These are phyloP conservation scores for Diospyros kaki DNA, from an alignment of 148 eudicot genomes.

Conservation along the genomic window DNA sequence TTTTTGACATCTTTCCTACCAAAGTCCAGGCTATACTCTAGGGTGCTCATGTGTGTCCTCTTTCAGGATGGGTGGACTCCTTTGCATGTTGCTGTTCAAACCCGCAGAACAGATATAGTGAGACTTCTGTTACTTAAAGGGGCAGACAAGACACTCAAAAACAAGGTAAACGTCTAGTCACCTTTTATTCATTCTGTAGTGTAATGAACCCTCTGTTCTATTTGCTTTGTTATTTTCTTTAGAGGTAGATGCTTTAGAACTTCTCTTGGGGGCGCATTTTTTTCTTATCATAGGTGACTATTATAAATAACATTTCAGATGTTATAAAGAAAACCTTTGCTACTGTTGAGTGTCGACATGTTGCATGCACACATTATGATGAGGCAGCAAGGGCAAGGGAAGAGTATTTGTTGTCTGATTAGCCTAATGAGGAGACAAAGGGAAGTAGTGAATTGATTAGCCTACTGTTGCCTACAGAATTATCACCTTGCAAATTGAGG, in stretches of 20 bases:
- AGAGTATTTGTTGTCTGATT: background rate
- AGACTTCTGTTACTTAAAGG: constrained; percentile 86
- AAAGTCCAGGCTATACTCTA: background rate
- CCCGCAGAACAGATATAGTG: constrained; percentile 89
- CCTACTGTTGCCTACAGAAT: too few species aligned
- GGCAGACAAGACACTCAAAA: constrained; percentile 71
- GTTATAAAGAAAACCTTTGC: background rate
- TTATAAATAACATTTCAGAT: background rate
- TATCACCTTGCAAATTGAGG: too few species aligned
- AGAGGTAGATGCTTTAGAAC: too few species aligned
- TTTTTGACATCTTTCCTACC: background rate
- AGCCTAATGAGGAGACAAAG: too few species aligned
- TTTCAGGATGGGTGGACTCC: constrained; percentile 95
- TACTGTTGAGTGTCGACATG: background rate
- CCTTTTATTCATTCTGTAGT: background rate
- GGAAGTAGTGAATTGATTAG: too few species aligned
- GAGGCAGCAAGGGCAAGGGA: background rate
- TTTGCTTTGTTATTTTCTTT: too few species aligned
- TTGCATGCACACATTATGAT: background rate
- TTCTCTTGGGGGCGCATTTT: too few species aligned
- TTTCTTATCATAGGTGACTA: background rate
- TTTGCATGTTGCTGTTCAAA: constrained; percentile 90
- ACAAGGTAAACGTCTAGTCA: constrained; percentile 40
- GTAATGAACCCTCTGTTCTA: background rate
- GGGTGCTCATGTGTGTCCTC: constrained; percentile 1